These are phyloP conservation scores for Cytidiella melzeri DNA, from an alignment of 768 basidiomycete genomes.

Conservation along the genomic window DNA sequence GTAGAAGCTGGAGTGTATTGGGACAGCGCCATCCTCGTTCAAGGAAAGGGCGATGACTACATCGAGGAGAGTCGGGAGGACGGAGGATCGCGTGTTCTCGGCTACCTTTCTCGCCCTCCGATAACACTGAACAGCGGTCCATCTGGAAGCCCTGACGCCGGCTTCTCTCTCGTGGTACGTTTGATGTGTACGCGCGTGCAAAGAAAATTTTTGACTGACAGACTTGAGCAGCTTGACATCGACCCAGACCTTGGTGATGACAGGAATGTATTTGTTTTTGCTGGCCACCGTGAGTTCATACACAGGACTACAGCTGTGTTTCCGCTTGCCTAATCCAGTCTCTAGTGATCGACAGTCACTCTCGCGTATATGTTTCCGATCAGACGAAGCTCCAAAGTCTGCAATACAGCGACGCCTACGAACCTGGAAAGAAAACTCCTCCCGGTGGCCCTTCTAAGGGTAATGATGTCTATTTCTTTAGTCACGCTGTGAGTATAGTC, in stretches of 20 bases:
- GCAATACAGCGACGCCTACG: neutral
- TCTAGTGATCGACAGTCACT: neutral
- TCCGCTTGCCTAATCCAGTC: neutral
- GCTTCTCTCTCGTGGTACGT: neutral
- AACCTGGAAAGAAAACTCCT: neutral
- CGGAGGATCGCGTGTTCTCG: too few relatives aligned
- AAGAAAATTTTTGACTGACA: too few relatives aligned
- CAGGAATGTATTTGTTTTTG: neutral
- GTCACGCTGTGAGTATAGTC: too few relatives aligned
- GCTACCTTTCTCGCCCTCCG: too few relatives aligned
- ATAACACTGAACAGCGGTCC: too few relatives aligned
- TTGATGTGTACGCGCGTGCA: neutral
- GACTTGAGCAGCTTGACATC: neutral
- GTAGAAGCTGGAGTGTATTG: neutral
- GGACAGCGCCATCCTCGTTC: neutral
- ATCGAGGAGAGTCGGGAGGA: neutral
- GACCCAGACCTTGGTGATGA: neutral
- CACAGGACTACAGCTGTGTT: neutral
- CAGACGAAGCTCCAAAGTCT: neutral
- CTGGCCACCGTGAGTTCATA: neutral
- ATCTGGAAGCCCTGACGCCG: neutral
- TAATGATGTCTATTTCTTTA: neutral
- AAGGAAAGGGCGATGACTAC: neutral
- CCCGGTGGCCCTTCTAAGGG: neutral
- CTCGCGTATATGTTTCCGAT: neutral